phyloP scores from a whole-genome alignment of 352 stramenopile genomes.

The Globisporangium alternatum region DNA sequence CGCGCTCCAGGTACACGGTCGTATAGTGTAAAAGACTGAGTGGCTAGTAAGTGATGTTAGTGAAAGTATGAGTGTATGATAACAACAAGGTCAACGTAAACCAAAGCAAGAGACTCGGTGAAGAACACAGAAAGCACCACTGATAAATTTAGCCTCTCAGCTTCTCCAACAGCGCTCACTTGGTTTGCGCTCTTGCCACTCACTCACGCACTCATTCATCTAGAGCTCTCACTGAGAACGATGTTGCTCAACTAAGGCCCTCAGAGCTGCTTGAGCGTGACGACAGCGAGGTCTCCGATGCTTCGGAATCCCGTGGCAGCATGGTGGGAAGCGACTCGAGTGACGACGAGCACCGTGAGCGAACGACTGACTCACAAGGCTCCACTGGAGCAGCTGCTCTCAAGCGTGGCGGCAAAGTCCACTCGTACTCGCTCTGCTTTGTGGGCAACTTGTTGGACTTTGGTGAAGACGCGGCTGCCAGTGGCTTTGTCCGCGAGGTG shows the following conservation, averaged over 20 bases:
- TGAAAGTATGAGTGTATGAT: not conserved
- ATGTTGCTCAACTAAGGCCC: not conserved
- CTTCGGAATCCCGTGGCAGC: not conserved
- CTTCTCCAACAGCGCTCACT: not conserved
- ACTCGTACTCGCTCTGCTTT: conserved; percentile 55
- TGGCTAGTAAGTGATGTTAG: not conserved
- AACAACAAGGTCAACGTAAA: not conserved
- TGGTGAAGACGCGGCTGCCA: not conserved
- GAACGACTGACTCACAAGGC: not conserved
- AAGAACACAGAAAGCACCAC: not conserved
- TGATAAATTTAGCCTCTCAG: conserved; percentile 2
- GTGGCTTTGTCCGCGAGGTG: conserved; percentile 33
- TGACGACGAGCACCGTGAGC: not conserved
- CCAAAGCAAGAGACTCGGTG: not conserved
- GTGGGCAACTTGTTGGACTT: conserved; percentile 41
- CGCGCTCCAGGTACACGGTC: conserved; percentile 2
- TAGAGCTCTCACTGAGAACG: not conserved
- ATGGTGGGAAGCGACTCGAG: not conserved
- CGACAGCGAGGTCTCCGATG: not conserved
- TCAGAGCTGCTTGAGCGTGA: not conserved
- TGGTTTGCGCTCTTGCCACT: not conserved
- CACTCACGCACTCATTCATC: not conserved
- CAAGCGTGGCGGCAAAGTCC: not conserved
- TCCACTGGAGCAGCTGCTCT: not conserved
- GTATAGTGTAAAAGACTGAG: not conserved